These are phyloP conservation scores for Nemania diffusa DNA, from an alignment of 2,329 filamentous ascomycete species.

Conservation along the genomic window DNA sequence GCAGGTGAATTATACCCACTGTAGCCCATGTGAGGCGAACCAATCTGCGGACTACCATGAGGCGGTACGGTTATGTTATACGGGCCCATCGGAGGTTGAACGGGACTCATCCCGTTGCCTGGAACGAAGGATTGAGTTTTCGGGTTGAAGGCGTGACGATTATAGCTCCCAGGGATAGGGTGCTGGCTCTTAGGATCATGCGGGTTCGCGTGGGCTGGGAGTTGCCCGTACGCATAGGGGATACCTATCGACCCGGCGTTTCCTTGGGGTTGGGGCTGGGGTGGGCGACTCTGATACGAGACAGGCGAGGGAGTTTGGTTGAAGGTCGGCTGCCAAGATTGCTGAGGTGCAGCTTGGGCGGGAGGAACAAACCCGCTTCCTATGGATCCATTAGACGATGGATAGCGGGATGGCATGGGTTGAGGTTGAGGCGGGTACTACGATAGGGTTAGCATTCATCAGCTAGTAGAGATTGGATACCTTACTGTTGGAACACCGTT, in stretches of 20 bases:
- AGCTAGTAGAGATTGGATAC: constrained; percentile 36
- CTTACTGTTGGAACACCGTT: constrained; percentile 58
- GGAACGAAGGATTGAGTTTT: constrained; percentile 94
- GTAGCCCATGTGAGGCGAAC: constrained; percentile 62
- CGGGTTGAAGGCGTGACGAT: constrained; percentile 89
- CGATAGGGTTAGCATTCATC: constrained; percentile 15
- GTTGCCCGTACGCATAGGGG: constrained; percentile 82
- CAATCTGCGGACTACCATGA: constrained; percentile 65
- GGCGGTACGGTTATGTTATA: constrained; percentile 59
- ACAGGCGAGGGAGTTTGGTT: constrained; percentile 42
- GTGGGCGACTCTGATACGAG: constrained; percentile 43
- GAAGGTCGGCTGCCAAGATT: constrained; percentile 49
- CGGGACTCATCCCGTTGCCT: constrained; percentile 61
- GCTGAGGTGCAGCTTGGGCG: constrained; percentile 49
- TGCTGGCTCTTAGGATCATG: constrained; percentile 81
- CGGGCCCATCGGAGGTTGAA: constrained; percentile 59
- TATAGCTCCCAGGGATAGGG: constrained; percentile 84
- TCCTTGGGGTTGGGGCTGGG: constrained; percentile 44
- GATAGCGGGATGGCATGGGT: constrained; percentile 49
- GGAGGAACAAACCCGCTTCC: constrained; percentile 50
- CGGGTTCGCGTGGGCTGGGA: constrained; percentile 75
- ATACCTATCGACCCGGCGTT: constrained; percentile 48
- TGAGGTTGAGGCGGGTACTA: constrained; percentile 53
- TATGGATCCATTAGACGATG: constrained; percentile 51
- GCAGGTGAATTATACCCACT: constrained; percentile 59